Evolutionary conservation across 2,329 filamentous ascomycete species (phyloP), one percentile per base, ranked within the genome.

Genomic region (Calonectria pteridis): DNA sequence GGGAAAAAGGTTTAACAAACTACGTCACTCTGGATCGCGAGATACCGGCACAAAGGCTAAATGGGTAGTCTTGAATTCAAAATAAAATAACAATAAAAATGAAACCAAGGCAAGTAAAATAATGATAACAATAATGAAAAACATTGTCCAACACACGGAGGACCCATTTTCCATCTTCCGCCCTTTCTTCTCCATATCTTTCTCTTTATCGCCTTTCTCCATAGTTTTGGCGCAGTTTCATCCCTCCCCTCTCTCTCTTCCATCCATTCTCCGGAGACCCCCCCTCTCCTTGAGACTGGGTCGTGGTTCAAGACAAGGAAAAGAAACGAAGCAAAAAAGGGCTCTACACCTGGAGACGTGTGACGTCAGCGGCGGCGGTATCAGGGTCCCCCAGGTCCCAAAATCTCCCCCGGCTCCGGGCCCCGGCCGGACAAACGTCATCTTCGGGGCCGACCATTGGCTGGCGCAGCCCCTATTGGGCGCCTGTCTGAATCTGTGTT

Each of bases 311-410:
- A 43, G 65, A 58, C 33, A 58, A 66, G 50, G 23, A 35, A 7
- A 35, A 50, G n/a, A 29, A 46, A 53, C 35, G 9, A 23, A 46
- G 10, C 10, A 9, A 23, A 29, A 53, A 65, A 50, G n/a, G n/a
- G 31, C 18, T 43, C 40, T 31, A 46, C 14, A 37, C 37, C 46
- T 37, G 11, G 50, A 37, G 23, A 23, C 31, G 18, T 40, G 46
- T 82, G 81, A 82, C 81, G 81, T 82, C 79, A 79, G 76, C 75
- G 78, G 80, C 77, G 68, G 73, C 58, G 67, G 67, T 68, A 74
- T 72, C 75, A 77, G 75, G 76, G 78, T 75, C 77, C 71, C 74
- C 76, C 77, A 67, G 76, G 74, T 70, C 69, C 76, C 74, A 71
- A 29, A 29, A 28, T 62, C 71, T 6, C 59, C 35, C 72, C 77